A percentile compares a stretch with the other conserved stretches of the same genome.
Conservation (phyloP, 2,329 filamentous ascomycete genomes). For the Colletotrichum australisinense region DNA sequence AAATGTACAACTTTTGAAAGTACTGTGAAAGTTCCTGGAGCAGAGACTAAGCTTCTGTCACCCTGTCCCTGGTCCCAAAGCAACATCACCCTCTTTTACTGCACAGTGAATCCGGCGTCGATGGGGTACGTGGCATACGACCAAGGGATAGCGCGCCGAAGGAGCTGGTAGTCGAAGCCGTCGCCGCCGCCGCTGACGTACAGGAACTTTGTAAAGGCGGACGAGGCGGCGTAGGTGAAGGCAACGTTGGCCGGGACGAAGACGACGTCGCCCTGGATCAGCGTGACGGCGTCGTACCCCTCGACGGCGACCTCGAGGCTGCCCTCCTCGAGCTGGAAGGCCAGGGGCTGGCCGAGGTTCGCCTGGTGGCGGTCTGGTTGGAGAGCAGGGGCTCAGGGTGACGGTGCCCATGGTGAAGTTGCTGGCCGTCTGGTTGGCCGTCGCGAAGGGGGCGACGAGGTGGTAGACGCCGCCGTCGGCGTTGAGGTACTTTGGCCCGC, state of each 20-base stretch:
- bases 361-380: constrained; percentile 17
- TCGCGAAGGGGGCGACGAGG: constrained; percentile 56
- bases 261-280: constrained; percentile 42
- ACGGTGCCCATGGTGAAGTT: constrained; percentile 58
- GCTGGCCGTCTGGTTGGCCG: constrained; percentile 49
- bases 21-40: background rate
- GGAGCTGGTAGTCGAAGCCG: constrained; percentile 41
- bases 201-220: constrained; percentile 42
- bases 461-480: constrained; percentile 49
- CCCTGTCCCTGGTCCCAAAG: background rate
- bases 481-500: constrained; percentile 57
- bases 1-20: background rate
- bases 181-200: constrained; percentile 41
- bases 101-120: constrained; percentile 14
- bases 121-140: constrained; percentile 20
- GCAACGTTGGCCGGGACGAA: constrained; percentile 39
- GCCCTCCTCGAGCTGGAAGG: constrained; percentile 43
- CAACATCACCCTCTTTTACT: background rate
- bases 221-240: constrained; percentile 40
- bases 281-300: constrained; percentile 38
- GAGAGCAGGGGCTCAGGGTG: constrained; percentile 42
- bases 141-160: constrained; percentile 11
- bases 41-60: no score
- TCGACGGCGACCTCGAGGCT: constrained; percentile 38
- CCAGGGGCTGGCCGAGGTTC: constrained; percentile 24